Conservation (phyloP, 768 basidiomycete species). For the Amanita exitialis region DNA sequence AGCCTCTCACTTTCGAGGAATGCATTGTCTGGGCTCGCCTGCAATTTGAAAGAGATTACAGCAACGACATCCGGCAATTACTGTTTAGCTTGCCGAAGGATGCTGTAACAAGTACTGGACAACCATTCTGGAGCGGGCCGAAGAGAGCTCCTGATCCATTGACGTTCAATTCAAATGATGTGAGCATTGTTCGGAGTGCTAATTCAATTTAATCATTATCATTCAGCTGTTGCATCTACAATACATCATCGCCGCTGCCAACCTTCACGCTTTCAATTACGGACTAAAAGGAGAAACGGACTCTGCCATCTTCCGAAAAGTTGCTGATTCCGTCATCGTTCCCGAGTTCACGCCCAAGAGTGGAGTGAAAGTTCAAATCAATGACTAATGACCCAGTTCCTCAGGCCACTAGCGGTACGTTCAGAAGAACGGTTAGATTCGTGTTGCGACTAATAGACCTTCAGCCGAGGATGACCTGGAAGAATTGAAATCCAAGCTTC, state of each 20-base stretch:
- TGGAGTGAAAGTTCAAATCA: conserved; percentile 89
- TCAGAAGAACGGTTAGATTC: background rate
- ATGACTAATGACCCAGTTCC: conserved; percentile 84
- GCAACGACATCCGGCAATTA: conserved; percentile 87
- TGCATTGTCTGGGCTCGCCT: conserved; percentile 95
- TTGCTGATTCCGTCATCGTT: conserved; percentile 74
- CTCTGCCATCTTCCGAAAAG: conserved; percentile 67
- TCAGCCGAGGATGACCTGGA: conserved; percentile 40
- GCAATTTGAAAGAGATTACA: conserved; percentile 92
- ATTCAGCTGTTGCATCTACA: conserved; percentile 71
- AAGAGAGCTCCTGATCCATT: conserved; percentile 94
- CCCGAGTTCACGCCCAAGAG: conserved; percentile 91
- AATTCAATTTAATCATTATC: conserved; percentile 7
- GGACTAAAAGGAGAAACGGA: conserved; percentile 88
- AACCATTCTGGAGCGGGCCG: conserved; percentile 98
- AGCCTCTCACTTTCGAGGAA: conserved; percentile 93
- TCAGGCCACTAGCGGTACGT: conserved; percentile 34
- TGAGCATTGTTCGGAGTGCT: conserved; percentile 29
- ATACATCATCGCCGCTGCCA: conserved; percentile 89
- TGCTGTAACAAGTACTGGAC: conserved; percentile 80
- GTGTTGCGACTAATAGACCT: conserved; percentile 9
- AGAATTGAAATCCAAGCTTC: conserved; percentile 59
- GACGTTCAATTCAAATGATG: conserved; percentile 78
- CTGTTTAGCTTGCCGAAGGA: conserved; percentile 94
- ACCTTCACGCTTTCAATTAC: conserved; percentile 97